A percentile compares a stretch with the other conserved stretches of the same genome.
These are phyloP conservation scores for Volvox carteri DNA, from an alignment of 163 green algal genomes.

Conservation along the genomic window DNA sequence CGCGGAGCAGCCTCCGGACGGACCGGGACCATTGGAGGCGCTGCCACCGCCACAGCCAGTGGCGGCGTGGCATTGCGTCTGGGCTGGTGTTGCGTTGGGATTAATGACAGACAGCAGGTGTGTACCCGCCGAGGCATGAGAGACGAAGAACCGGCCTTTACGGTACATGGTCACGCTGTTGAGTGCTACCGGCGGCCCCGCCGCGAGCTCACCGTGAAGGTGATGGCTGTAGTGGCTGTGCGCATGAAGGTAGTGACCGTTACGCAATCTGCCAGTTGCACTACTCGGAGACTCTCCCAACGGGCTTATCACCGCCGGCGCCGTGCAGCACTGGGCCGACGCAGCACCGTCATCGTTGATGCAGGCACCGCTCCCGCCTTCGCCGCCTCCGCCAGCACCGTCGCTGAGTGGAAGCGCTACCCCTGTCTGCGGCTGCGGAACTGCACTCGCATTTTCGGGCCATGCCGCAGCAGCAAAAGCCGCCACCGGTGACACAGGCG, in stretches of 20 bases:
- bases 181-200: conserved; percentile 16
- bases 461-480: no score
- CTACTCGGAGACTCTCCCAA: not conserved
- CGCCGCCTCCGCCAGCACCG: not conserved
- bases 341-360: not conserved
- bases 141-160: conserved; percentile 55
- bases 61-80: not conserved
- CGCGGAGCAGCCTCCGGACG: not conserved
- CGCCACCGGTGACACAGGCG: no score
- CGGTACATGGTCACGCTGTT: conserved; percentile 57
- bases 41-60: not conserved
- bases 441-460: no score
- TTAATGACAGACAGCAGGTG: conserved; percentile 38
- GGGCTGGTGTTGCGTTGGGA: not conserved
- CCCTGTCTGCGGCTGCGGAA: not conserved
- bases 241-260: not conserved
- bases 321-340: not conserved
- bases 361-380: not conserved
- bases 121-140: not conserved
- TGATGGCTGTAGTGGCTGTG: not conserved
- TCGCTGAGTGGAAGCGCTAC: not conserved
- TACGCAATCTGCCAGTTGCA: not conserved
- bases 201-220: not conserved
- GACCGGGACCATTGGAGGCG: not conserved
- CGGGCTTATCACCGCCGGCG: not conserved